These are phyloP conservation scores for Globisporangium perplexum DNA, from an alignment of 352 stramenopile species.

Conservation along the genomic window DNA sequence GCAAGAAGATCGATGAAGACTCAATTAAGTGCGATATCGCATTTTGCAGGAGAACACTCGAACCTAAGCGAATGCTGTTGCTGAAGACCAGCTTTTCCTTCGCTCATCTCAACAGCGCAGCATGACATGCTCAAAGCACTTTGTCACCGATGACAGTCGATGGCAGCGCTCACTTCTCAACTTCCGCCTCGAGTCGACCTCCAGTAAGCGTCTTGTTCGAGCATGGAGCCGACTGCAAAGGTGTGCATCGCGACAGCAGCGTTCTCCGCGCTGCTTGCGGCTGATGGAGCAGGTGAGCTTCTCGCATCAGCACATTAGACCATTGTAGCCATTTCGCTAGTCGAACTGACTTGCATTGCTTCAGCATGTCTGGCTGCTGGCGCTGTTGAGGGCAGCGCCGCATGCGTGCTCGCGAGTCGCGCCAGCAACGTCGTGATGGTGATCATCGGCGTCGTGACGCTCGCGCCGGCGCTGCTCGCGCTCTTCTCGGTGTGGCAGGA, in stretches of 20 bases:
- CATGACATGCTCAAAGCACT: background rate
- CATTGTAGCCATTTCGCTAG: background rate
- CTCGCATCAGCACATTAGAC: background rate
- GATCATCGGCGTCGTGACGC: constrained; percentile 45
- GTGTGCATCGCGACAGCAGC: background rate
- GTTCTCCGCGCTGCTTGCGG: background rate
- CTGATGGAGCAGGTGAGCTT: background rate
- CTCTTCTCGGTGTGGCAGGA: constrained; percentile 35
- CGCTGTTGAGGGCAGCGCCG: background rate
- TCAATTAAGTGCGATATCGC: no score
- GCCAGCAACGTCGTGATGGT: constrained; percentile 52
- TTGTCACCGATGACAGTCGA: no score
- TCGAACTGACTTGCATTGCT: background rate
- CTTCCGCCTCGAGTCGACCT: no score
- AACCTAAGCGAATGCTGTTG: no score
- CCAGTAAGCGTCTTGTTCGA: background rate
- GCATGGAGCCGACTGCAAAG: background rate
- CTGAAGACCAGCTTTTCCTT: no score
- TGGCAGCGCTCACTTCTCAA: background rate
- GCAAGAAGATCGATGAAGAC: no score
- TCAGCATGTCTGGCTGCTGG: background rate
- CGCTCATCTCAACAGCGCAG: no score
- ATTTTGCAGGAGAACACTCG: no score
- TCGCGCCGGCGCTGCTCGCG: constrained; percentile 34
- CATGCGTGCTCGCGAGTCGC: constrained; percentile 27